A percentile compares a stretch with the other conserved stretches of the same genome.
These are phyloP conservation scores for Hypholoma fasciculare DNA, from an alignment of 768 basidiomycete species.

Conservation along the genomic window DNA sequence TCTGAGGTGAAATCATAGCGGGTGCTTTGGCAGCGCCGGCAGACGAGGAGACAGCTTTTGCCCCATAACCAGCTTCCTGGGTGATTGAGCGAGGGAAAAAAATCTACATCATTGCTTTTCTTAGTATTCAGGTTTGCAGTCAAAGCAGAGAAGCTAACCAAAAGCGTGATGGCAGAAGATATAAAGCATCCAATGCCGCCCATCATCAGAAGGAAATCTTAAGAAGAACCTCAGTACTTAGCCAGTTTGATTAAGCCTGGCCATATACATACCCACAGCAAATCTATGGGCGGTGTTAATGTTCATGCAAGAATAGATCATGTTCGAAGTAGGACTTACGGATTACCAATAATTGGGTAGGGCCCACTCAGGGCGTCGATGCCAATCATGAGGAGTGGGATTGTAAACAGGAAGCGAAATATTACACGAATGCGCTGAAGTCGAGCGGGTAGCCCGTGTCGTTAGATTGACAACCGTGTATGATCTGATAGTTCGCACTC, in stretches of 20 bases:
- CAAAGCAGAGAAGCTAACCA: slow-evolving; percentile 43
- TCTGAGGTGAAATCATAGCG: slow-evolving; percentile 24
- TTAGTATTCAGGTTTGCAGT: background rate
- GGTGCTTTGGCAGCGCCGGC: slow-evolving; percentile 26
- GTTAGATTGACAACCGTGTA: background rate
- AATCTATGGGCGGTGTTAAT: slow-evolving; percentile 41
- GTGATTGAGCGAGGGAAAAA: slow-evolving; percentile 80
- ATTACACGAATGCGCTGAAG: slow-evolving; percentile 65
- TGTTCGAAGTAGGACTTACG: slow-evolving; percentile 42
- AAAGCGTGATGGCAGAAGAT: slow-evolving; percentile 77
- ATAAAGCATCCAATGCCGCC: slow-evolving; percentile 76
- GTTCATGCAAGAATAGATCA: background rate
- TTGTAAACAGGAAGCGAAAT: slow-evolving; percentile 73
- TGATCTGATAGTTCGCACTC: slow-evolving; percentile 23
- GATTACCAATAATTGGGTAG: slow-evolving; percentile 49
- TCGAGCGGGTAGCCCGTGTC: background rate
- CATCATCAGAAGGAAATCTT: slow-evolving; percentile 71
- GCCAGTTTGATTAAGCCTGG: background rate
- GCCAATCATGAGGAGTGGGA: slow-evolving; percentile 68
- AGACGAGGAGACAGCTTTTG: slow-evolving; percentile 32
- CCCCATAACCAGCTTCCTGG: slow-evolving; percentile 61
- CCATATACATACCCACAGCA: slow-evolving; percentile 49
- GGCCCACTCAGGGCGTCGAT: slow-evolving; percentile 58
- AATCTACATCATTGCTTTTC: slow-evolving; percentile 39
- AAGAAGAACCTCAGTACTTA: slow-evolving; percentile 17